Conservation (phyloP, 2,329 filamentous ascomycete genomes). For the Huntiella abstrusa region DNA sequence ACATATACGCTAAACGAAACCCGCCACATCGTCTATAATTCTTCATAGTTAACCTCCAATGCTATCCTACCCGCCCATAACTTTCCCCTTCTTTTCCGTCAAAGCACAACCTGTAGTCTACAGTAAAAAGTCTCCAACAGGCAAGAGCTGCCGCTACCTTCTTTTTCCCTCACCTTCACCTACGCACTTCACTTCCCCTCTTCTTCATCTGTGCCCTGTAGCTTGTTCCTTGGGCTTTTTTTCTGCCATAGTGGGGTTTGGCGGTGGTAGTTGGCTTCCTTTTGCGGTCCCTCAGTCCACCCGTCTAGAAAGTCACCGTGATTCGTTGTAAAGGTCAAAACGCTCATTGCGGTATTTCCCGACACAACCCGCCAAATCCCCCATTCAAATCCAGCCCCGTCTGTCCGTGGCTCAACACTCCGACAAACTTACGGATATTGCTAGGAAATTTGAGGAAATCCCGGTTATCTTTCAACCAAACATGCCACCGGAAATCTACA, state of each 20-base stretch:
- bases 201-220: neutral
- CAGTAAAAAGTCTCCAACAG: no score
- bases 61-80: no score
- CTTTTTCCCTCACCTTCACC: no score
- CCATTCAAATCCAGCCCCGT: neutral
- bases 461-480: neutral
- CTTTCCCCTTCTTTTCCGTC: no score
- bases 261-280: no score
- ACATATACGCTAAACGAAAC: no score
- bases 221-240: no score
- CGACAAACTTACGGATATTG: neutral
- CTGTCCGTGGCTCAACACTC: conserved; percentile 1
- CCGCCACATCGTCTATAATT: no score
- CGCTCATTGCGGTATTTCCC: conserved; percentile 2
- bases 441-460: neutral
- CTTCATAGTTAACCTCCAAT: no score
- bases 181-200: neutral
- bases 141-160: no score
- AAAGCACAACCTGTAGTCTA: no score
- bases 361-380: neutral
- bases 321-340: neutral
- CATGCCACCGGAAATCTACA: neutral
- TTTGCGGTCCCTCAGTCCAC: neutral
- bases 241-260: no score
- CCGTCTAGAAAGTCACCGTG: neutral